Base-by-base conservation (phyloP, 1,284 basidiomycete genomes). In the Apiotrichum akiyoshidainum region DNA sequence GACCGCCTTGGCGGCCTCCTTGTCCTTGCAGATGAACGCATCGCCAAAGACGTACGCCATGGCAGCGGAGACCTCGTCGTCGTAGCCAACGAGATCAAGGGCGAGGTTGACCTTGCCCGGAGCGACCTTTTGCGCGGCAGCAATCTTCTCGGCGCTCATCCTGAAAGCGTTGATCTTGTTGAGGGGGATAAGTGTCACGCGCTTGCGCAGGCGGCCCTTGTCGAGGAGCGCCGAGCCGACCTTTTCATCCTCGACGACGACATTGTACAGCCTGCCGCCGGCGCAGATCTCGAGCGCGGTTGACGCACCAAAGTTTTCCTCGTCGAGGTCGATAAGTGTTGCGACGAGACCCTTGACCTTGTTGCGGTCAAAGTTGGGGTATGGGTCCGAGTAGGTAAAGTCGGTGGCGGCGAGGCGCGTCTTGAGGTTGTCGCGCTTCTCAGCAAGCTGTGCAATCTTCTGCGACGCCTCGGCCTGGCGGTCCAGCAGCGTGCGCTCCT, bases 271-370 rank as follows among this genome's bases (percentile, higher is more conserved):
- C 64, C 89, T 88, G 1, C 85, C 87, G 2, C 94, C 93, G 0
- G 94, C 94, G 34, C 90, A 87, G 62, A 98, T 88, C 77, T 99
- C 96, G 26, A 99, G 84, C 1, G 95, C 96, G 0, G 91, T 92
- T 2, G 92, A 86, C 62, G 88, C 89, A 67, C 86, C 81, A 69
- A 86, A 86, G 71, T 93, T 85, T 52, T 83, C 79, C 31, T 84
- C 78, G 40, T 86, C 83, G 1, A 99, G 84, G 0, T 84, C 81
- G 64, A 97, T 85, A 21, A 98, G 83, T 21, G 86, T 87, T 0
- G 89, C 92, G n/a, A 94, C 87, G n/a, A 90, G 83, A 46, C 96
- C 96, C 72, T 95, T 95, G 70, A 99, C 94, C 65, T 88, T 87
- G 26, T 81, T 82, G 33, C 87, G 83, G 74, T 99, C 91, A 73